These are phyloP conservation scores for Penicillium sp. DNA, from an alignment of 2,329 filamentous ascomycete genomes.

Conservation along the genomic window DNA sequence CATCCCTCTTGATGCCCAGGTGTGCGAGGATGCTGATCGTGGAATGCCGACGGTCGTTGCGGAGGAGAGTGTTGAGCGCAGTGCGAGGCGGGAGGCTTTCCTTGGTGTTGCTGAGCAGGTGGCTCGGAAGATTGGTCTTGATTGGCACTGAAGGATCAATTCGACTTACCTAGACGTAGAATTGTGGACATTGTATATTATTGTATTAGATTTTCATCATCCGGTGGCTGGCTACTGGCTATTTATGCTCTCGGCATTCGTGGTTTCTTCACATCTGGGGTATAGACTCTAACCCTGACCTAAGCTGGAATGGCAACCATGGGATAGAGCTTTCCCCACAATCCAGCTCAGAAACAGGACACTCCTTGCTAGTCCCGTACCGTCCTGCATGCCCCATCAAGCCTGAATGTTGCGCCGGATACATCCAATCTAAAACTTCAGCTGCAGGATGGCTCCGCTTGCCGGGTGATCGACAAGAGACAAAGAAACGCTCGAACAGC, in stretches of 20 bases:
- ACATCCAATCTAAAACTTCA: too few species aligned
- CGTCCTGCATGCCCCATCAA: too few species aligned
- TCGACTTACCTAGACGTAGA: neutral
- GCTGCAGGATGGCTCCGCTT: too few species aligned
- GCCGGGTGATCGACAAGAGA: too few species aligned
- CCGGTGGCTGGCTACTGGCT: neutral
- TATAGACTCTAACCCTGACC: neutral
- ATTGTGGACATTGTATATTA: neutral
- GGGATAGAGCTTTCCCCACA: too few species aligned
- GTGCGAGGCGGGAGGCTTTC: conserved; percentile 70
- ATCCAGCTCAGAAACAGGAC: too few species aligned
- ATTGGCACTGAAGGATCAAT: conserved; percentile 30
- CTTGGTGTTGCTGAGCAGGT: conserved; percentile 62
- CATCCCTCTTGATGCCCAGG: conserved; percentile 79
- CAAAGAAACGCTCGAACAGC: too few species aligned
- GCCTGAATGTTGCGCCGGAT: too few species aligned
- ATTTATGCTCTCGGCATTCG: neutral
- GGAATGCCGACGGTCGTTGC: conserved; percentile 89
- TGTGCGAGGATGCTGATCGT: conserved; percentile 81
- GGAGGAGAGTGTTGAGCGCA: conserved; percentile 62
- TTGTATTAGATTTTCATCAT: neutral
- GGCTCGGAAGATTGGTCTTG: conserved; percentile 43
- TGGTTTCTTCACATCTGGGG: neutral
- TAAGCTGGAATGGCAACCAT: too few species aligned
- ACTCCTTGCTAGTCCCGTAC: too few species aligned